Conservation (phyloP, 2,329 filamentous ascomycete species). For the Gnomoniopsis sp. region DNA sequence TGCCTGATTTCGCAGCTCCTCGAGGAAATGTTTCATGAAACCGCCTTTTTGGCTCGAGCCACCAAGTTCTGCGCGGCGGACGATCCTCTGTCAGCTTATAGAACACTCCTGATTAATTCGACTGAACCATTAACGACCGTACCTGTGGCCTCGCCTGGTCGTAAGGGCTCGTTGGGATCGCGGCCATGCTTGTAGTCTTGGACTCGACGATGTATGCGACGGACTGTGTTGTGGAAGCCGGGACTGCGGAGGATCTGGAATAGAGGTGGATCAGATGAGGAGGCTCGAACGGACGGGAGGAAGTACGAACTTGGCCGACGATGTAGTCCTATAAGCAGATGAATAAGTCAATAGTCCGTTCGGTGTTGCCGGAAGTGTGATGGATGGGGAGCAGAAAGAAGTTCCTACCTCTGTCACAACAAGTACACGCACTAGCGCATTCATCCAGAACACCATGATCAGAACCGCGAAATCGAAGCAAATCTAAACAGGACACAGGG, state of each 20-base stretch:
- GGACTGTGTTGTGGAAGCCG: conserved; percentile 49
- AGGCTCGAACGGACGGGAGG: rapidly evolving
- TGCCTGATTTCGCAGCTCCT: conserved; percentile 50
- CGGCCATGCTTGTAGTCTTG: conserved; percentile 47
- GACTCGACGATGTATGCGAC: conserved; percentile 47
- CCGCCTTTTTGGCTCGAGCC: conserved; percentile 25
- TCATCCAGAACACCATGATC: conserved; percentile 11
- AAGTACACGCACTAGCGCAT: conserved; percentile 1
- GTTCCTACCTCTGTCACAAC: conserved; percentile 3
- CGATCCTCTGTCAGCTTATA: neutral
- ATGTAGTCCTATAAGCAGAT: conserved; percentile 18
- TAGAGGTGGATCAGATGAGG: neutral
- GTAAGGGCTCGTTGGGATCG: conserved; percentile 47
- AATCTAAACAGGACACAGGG: too few relatives aligned
- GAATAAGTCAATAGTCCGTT: neutral
- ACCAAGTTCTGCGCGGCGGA: conserved; percentile 17
- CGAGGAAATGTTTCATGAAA: conserved; percentile 46
- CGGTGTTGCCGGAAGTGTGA: neutral
- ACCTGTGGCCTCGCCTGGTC: conserved; percentile 51
- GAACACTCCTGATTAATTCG: neutral
- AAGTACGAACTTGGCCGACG: conserved; percentile 19
- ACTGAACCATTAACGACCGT: conserved; percentile 12
- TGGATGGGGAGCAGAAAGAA: too few relatives aligned
- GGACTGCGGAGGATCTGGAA: conserved; percentile 48
- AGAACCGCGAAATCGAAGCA: neutral